Evolutionary conservation across 2,329 filamentous ascomycete genomes (phyloP), one percentile per base, ranked within the genome.

Genomic region (Fusarium ambrosium): DNA sequence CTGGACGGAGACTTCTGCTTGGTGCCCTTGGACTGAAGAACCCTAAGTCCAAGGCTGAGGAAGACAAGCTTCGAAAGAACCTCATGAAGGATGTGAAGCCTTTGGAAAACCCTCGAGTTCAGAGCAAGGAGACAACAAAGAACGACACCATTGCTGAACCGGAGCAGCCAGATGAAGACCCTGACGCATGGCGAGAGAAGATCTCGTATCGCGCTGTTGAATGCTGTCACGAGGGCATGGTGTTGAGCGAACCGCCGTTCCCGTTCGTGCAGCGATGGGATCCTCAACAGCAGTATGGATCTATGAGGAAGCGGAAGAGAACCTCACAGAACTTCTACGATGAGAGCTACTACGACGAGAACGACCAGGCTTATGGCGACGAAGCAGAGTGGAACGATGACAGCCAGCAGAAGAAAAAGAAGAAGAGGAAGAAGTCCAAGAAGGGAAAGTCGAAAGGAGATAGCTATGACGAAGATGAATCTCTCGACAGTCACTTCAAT

Each of bases 221-320:
- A 81, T 98, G 95, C 82, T 90, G 91, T 71, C 88, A 93, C n/a
- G 89, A 93, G 34, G 89, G 87, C 6, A 84, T 94, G 43, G 85
- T 89, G 36, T 86, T 97, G 55, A 93, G 89, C 63, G 89, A 94
- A 37, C 95, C 96, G 0, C 94, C 95, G 0, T 98, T 97, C 79
- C 95, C 95, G 0, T 98, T 98, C 81, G 87, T 93, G 18, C 95
- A 98, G 81, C 90, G 94, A 56, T 98, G 95, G 96, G 94, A 97
- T 82, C 89, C 90, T 4, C 92, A 95, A 70, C 93, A 95, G 78
- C 84, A 85, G 73, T 83, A 78, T 61, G 80, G 81, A 3, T 79
- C 77, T 6, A 85, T 85, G 74, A 84, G 82, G 9, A 90, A 86
- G 72, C 84, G 85, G 64, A 92, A 92, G 80, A 85, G 87, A 36